phyloP scores from a whole-genome alignment of 306 rosid genomes.

The Aeschynomene evenia region DNA sequence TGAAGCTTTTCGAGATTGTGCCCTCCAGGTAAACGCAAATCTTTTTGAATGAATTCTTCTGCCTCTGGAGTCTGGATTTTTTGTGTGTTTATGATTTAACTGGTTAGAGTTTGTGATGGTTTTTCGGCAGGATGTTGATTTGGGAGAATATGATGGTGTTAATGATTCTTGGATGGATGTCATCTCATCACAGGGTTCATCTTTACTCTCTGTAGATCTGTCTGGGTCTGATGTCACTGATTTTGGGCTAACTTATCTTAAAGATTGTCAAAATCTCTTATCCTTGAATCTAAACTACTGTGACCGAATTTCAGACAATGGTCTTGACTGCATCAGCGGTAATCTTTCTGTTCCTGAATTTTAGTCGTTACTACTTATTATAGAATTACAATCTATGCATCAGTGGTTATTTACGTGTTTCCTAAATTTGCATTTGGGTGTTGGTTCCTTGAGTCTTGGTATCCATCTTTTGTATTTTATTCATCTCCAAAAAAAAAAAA shows the following conservation, averaged over 20 bases:
- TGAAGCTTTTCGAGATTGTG: conserved; percentile 80
- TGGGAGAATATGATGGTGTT: conserved; percentile 79
- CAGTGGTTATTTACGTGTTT: neutral
- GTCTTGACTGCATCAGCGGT: conserved; percentile 71
- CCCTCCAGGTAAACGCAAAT: conserved; percentile 67
- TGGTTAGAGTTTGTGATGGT: conserved; percentile 5
- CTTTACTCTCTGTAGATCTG: conserved; percentile 83
- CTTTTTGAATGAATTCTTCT: neutral
- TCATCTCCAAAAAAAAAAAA: neutral
- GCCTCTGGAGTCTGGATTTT: conserved; percentile 2
- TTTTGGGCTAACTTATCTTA: conserved; percentile 66
- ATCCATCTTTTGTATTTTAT: neutral
- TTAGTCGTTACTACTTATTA: neutral
- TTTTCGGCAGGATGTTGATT: conserved; percentile 67
- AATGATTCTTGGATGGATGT: conserved; percentile 88
- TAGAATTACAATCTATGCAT: conserved; percentile 2
- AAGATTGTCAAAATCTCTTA: conserved; percentile 70
- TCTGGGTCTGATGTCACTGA: conserved; percentile 84
- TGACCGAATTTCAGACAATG: conserved; percentile 77
- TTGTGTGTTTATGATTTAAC: conserved; percentile 23
- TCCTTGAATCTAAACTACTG: conserved; percentile 71
- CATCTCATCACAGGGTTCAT: conserved; percentile 82
- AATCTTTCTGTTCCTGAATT: conserved; percentile 27
- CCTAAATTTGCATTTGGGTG: neutral
- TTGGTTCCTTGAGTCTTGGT: conserved; percentile 11